Conservation (phyloP, 371 early-diverging fungal genomes). For the Mortierella sp. region DNA sequence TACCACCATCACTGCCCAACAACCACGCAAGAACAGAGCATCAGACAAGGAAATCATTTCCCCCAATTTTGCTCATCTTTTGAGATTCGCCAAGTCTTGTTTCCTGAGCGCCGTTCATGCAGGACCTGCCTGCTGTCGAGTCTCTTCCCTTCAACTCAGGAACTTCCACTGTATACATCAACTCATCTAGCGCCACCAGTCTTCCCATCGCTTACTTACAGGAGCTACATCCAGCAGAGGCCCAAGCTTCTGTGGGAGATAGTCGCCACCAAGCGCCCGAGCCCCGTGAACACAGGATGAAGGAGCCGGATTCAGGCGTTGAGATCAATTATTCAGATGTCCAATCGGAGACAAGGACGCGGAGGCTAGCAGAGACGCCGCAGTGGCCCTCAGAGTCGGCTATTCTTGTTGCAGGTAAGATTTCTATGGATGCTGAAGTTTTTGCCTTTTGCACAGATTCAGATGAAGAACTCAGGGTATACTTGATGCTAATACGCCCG, state of each 20-base stretch:
- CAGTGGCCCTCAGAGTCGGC: constrained; percentile 54
- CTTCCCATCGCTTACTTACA: background rate
- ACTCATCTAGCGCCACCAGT: background rate
- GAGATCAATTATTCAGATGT: background rate
- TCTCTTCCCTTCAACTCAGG: background rate
- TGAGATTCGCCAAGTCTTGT: too few species aligned
- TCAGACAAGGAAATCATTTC: too few species aligned
- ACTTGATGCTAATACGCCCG: background rate
- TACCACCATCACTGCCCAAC: too few species aligned
- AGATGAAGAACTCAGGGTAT: background rate
- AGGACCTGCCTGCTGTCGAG: too few species aligned
- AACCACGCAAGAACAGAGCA: too few species aligned
- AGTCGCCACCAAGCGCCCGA: background rate
- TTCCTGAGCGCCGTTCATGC: too few species aligned
- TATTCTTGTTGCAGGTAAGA: constrained; percentile 49
- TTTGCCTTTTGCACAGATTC: background rate
- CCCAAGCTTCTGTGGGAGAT: background rate
- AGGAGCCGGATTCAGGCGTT: background rate
- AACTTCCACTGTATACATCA: background rate
- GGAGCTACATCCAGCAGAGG: background rate
- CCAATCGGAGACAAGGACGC: background rate
- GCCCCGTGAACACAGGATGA: background rate
- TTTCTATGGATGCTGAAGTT: background rate
- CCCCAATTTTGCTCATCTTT: too few species aligned
- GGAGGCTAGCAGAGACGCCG: constrained; percentile 8